phyloP scores from a whole-genome alignment of 1,284 basidiomycete genomes.

The Cryptococcus sp. region DNA sequence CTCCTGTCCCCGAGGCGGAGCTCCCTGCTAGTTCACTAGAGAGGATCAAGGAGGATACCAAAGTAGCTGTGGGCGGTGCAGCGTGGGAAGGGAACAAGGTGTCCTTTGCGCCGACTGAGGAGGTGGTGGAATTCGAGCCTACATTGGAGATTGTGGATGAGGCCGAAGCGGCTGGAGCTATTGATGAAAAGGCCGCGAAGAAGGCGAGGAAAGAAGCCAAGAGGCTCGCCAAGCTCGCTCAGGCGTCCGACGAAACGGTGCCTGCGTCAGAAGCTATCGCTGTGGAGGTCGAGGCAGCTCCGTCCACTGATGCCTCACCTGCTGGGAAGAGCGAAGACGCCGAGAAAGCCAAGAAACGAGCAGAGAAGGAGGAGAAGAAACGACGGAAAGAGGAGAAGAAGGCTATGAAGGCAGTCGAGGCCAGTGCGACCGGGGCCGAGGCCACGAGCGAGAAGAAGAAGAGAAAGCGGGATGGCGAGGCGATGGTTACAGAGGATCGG shows the following conservation, averaged over 20 bases:
- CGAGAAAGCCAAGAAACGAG: constrained; percentile 3
- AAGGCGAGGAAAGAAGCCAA: constrained; percentile 25
- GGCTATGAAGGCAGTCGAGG: constrained; percentile 7
- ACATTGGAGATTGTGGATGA: constrained; percentile 3
- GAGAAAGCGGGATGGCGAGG: constrained; percentile 6
- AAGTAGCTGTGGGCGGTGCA: constrained; percentile 33
- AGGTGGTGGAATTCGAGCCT: constrained; percentile 18
- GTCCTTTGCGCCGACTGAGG: constrained; percentile 28
- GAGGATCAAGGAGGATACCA: constrained; percentile 28
- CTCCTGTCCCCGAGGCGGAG: constrained; percentile 15
- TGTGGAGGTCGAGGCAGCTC: no score
- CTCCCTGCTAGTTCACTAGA: constrained; percentile 31
- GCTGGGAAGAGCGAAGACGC: not conserved
- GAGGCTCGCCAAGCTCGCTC: constrained; percentile 17
- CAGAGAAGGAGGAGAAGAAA: constrained; percentile 17
- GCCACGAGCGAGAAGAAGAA: constrained; percentile 16
- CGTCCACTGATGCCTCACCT: constrained; percentile 1
- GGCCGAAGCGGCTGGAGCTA: constrained; percentile 1
- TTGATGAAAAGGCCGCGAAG: constrained; percentile 13
- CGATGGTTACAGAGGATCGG: not conserved
- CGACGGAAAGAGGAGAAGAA: constrained; percentile 25
- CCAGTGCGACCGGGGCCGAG: not conserved
- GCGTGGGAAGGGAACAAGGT: constrained; percentile 44
- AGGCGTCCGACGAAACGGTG: not conserved
- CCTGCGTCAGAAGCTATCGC: not conserved